These are phyloP conservation scores for Fraxinus ornus DNA, from an alignment of 305 asterid genomes.

Conservation along the genomic window DNA sequence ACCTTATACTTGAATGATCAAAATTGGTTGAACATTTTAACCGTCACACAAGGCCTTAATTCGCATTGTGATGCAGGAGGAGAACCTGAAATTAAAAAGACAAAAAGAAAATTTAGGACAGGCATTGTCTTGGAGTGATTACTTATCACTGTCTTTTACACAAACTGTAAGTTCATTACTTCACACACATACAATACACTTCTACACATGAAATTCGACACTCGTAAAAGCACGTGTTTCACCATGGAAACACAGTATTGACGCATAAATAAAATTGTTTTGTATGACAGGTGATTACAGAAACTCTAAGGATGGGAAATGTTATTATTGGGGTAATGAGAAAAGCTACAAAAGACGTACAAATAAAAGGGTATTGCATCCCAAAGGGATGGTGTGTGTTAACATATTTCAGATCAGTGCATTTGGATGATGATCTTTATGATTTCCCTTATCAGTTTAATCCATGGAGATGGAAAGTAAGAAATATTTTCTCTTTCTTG, in stretches of 20 bases:
- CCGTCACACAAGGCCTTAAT: background rate
- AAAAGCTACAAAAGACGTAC: conserved; percentile 80
- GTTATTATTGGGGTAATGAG: conserved; percentile 83
- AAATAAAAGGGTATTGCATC: conserved; percentile 67
- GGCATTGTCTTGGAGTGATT: conserved; percentile 63
- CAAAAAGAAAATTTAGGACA: conserved; percentile 58
- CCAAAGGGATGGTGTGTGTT: conserved; percentile 89
- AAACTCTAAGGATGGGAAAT: conserved; percentile 82
- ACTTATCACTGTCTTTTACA: conserved; percentile 67
- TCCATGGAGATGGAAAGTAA: conserved; percentile 98
- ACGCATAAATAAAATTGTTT: background rate
- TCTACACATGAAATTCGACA: no score
- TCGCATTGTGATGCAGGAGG: conserved; percentile 46
- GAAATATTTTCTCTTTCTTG: background rate
- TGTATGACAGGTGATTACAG: conserved; percentile 68
- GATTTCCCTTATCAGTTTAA: conserved; percentile 69
- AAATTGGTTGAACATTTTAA: background rate
- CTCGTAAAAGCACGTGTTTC: no score
- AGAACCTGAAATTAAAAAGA: conserved; percentile 56
- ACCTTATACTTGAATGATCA: no score
- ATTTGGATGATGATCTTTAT: conserved; percentile 61
- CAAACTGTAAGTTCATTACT: conserved; percentile 48
- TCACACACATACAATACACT: background rate
- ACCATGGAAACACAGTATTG: background rate
- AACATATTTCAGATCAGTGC: conserved; percentile 78